A percentile compares a stretch with the other conserved stretches of the same genome.
Conservation (phyloP, 2,329 filamentous ascomycete species). For the Fusarium torreyae region DNA sequence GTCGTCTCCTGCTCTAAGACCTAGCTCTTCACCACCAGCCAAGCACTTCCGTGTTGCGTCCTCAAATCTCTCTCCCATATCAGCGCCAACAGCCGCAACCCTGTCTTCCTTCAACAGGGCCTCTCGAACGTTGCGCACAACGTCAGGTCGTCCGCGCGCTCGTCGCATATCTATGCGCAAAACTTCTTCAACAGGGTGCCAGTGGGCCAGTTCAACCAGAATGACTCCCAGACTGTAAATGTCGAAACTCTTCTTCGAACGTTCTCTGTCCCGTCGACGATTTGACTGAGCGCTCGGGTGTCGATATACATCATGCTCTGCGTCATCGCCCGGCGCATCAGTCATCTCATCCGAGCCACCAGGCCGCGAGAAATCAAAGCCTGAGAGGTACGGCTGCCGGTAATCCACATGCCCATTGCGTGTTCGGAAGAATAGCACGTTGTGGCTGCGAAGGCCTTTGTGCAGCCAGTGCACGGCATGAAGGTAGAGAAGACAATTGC, state of each 20-base stretch:
- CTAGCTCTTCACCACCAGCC: slow-evolving; percentile 56
- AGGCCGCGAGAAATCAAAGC: slow-evolving; percentile 70
- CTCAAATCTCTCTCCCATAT: slow-evolving; percentile 60
- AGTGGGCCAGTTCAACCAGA: slow-evolving; percentile 68
- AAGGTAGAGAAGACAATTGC: slow-evolving; percentile 68
- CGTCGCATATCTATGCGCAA: slow-evolving; percentile 57
- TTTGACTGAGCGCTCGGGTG: slow-evolving; percentile 62
- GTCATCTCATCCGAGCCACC: slow-evolving; percentile 66
- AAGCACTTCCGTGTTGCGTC: slow-evolving; percentile 57
- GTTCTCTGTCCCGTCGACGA: slow-evolving; percentile 50
- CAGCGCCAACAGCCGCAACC: slow-evolving; percentile 55
- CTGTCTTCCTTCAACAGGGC: slow-evolving; percentile 51
- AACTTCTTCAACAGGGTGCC: slow-evolving; percentile 63
- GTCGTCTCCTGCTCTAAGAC: slow-evolving; percentile 56
- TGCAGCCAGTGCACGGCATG: slow-evolving; percentile 72
- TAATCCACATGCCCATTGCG: slow-evolving; percentile 55
- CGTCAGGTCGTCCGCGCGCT: slow-evolving; percentile 55
- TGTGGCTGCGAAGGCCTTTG: slow-evolving; percentile 69
- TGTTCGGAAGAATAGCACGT: slow-evolving; percentile 66
- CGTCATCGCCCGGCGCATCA: slow-evolving; percentile 62
- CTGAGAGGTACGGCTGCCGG: slow-evolving; percentile 62
- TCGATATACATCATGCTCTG: slow-evolving; percentile 65
- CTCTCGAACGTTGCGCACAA: slow-evolving; percentile 56
- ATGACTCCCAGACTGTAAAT: slow-evolving; percentile 68
- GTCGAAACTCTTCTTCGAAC: slow-evolving; percentile 66